Evolutionary conservation across 176 grass and related monocot genomes (phyloP).

Genomic region (Triticum dicoccoides): DNA sequence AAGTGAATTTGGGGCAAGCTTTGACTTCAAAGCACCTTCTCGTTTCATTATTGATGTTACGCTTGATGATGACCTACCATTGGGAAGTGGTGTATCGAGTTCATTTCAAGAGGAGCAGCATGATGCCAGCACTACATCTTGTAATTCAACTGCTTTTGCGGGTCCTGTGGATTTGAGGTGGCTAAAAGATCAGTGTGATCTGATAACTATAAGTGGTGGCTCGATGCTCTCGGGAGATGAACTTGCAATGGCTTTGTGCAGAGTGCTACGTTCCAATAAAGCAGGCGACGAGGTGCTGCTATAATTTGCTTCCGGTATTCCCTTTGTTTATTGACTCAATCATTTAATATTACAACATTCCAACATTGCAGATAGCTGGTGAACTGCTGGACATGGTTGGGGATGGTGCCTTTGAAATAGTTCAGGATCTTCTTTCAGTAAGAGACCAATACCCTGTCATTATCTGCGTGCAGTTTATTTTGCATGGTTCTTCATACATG

Average conservation of each 20-base stretch:
- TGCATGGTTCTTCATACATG: conserved; percentile 13
- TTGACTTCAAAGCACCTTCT: conserved; percentile 74
- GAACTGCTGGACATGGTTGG: conserved; percentile 94
- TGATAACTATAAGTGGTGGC: conserved; percentile 59
- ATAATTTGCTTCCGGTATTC: conserved; percentile 6
- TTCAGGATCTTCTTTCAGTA: conserved; percentile 86
- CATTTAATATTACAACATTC: conserved; percentile 23
- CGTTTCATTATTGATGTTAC: conserved; percentile 76
- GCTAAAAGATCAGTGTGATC: conserved; percentile 78
- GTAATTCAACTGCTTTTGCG: conserved; percentile 36
- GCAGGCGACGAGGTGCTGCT: conserved; percentile 72
- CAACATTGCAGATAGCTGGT: conserved; percentile 64
- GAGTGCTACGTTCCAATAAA: conserved; percentile 87
- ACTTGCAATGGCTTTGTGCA: conserved; percentile 86
- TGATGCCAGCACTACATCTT: conserved; percentile 37
- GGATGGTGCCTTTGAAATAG: conserved; percentile 79
- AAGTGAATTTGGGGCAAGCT: conserved; percentile 79
- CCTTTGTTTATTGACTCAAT: conserved; percentile 15
- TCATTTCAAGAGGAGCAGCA: conserved; percentile 37
- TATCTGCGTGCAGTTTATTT: conserved; percentile 13
- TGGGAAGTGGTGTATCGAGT: conserved; percentile 31
- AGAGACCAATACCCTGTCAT: conserved; percentile 27
- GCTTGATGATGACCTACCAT: conserved; percentile 37
- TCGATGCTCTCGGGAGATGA: conserved; percentile 87
- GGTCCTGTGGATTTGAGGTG: conserved; percentile 71